These are phyloP conservation scores for Westerdykella aurantiaca DNA, from an alignment of 2,329 filamentous ascomycete species.

Conservation along the genomic window DNA sequence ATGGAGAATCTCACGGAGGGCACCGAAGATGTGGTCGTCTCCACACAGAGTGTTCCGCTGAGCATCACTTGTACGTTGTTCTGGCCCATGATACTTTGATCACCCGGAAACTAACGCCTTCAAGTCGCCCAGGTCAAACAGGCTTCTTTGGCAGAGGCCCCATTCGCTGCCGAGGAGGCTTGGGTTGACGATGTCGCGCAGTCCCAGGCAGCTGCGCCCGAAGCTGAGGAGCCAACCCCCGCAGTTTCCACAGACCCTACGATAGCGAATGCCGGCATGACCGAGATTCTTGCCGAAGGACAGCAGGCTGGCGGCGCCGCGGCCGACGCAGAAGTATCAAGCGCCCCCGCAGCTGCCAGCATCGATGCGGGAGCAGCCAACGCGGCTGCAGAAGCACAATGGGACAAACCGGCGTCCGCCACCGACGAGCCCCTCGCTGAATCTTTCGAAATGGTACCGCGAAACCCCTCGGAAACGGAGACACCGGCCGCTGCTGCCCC, in stretches of 20 bases:
- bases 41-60: slow-evolving; percentile 59
- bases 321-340: slow-evolving; percentile 20
- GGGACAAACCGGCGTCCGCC: slow-evolving; percentile 52
- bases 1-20: slow-evolving; percentile 75
- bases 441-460: slow-evolving; percentile 69
- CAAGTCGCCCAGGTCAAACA: slow-evolving; percentile 57
- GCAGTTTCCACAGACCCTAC: slow-evolving; percentile 57
- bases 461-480: slow-evolving; percentile 69
- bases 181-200: slow-evolving; percentile 46
- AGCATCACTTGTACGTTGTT: slow-evolving; percentile 63
- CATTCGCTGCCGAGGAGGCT: slow-evolving; percentile 51
- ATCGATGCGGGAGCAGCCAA: slow-evolving; percentile 42
- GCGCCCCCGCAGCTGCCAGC: slow-evolving; percentile 33
- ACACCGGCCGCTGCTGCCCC: slow-evolving; percentile 48
- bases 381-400: slow-evolving; percentile 58
- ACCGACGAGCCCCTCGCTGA: slow-evolving; percentile 53
- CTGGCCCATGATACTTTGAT: not conserved
- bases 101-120: slow-evolving; percentile 10
- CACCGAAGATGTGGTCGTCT: slow-evolving; percentile 59
- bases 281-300: slow-evolving; percentile 54
- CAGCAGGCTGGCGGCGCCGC: slow-evolving; percentile 26
- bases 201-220: slow-evolving; percentile 36
- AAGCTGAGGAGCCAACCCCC: slow-evolving; percentile 29
- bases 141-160: slow-evolving; percentile 41
- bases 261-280: slow-evolving; percentile 59